Percentiles rank a stretch among this genome's conserved stretches.
Conservation (phyloP, 192 early-diverging fungal genomes). For the Rhizophagus prolifer region DNA sequence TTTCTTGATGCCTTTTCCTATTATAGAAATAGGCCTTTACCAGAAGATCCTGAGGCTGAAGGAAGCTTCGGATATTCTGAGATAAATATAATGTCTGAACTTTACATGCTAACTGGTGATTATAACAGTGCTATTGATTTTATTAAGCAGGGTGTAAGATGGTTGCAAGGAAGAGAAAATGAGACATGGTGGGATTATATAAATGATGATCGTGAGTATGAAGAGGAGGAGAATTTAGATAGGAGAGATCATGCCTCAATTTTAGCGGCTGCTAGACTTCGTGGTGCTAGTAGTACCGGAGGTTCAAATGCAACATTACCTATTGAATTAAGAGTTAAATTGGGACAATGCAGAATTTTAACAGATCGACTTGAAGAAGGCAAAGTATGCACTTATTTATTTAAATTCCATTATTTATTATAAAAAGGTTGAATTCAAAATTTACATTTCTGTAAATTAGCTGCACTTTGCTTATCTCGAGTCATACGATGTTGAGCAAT, state of each 20-base stretch:
- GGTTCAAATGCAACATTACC: slow-evolving; percentile 55
- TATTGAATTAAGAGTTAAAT: slow-evolving; percentile 81
- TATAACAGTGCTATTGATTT: slow-evolving; percentile 69
- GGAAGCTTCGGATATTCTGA: slow-evolving; percentile 75
- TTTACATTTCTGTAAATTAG: slow-evolving; percentile 35
- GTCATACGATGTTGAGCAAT: slow-evolving; percentile 48
- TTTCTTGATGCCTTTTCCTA: slow-evolving; percentile 57
- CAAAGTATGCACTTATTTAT: slow-evolving; percentile 43
- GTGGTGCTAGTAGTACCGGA: slow-evolving; percentile 1
- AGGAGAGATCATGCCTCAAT: slow-evolving; percentile 10
- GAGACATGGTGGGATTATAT: slow-evolving; percentile 65
- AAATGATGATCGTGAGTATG: slow-evolving; percentile 61
- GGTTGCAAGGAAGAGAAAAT: slow-evolving; percentile 67
- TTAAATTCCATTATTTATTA: not conserved
- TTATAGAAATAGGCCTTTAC: slow-evolving; percentile 33
- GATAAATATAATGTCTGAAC: slow-evolving; percentile 82
- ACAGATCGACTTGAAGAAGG: slow-evolving; percentile 70
- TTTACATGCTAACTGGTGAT: slow-evolving; percentile 78
- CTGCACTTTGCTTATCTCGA: slow-evolving; percentile 66
- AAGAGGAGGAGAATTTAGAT: slow-evolving; percentile 41
- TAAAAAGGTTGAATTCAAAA: not conserved
- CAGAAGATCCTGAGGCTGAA: slow-evolving; percentile 35
- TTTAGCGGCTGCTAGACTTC: not conserved
- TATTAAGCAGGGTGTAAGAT: slow-evolving; percentile 69
- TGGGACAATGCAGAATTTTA: slow-evolving; percentile 78